Percentiles rank a stretch among this genome's conserved stretches.
Evolutionary conservation across 192 early-diverging fungal species (phyloP).

Genomic region (Piromyces finnis): DNA sequence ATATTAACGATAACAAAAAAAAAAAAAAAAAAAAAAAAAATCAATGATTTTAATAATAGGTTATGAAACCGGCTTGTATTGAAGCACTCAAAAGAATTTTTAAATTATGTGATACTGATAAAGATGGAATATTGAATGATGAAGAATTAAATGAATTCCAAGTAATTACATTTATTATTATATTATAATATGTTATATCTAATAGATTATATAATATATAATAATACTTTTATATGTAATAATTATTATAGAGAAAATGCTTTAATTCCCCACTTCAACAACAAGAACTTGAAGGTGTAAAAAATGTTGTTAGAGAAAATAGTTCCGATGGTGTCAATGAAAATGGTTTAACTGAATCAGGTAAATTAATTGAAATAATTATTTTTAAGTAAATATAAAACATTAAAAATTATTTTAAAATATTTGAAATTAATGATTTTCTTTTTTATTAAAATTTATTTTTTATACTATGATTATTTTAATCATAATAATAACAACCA

Average conservation of each 20-base stretch:
- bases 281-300: slow-evolving; percentile 90
- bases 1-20: no score
- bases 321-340: slow-evolving; percentile 73
- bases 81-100: slow-evolving; percentile 89
- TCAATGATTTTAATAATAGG: no score
- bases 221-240: no score
- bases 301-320: slow-evolving; percentile 79
- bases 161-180: slow-evolving; percentile 13
- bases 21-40: no score
- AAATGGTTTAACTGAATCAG: slow-evolving; percentile 71
- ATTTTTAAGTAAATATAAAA: no score
- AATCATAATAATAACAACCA: no score
- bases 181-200: neutral
- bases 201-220: no score
- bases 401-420: no score
- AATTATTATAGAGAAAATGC: slow-evolving; percentile 54
- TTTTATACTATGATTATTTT: no score
- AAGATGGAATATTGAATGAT: slow-evolving; percentile 80
- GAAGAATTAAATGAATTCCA: slow-evolving; percentile 94
- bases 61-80: slow-evolving; percentile 72
- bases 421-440: no score
- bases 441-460: no score
- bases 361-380: slow-evolving; percentile 1
- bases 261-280: slow-evolving; percentile 90
- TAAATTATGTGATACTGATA: slow-evolving; percentile 85